Evolutionary conservation across 2,329 filamentous ascomycete genomes (phyloP).

Genomic region (Cladobotryum mycophilum): DNA sequence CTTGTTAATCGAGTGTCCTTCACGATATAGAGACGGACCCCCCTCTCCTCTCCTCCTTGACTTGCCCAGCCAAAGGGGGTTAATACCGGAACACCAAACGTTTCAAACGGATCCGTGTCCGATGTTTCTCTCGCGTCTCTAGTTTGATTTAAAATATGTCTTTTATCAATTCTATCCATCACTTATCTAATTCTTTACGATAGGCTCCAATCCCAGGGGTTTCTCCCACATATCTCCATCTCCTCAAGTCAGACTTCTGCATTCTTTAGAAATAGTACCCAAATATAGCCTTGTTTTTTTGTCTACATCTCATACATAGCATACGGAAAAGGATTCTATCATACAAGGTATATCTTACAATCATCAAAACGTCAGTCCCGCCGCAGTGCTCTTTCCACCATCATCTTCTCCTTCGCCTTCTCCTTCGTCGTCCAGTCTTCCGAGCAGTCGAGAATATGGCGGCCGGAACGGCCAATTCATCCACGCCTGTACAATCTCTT

Average conservation of each 20-base stretch:
- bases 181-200: too few species aligned
- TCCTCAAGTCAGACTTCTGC: neutral
- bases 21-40: too few species aligned
- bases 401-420: conserved; percentile 20
- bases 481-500: conserved; percentile 54
- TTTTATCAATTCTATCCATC: too few species aligned
- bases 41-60: too few species aligned
- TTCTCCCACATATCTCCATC: neutral
- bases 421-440: conserved; percentile 29
- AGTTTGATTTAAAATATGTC: too few species aligned
- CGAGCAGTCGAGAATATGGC: conserved; percentile 41
- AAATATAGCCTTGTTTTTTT: neutral
- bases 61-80: too few species aligned
- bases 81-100: too few species aligned
- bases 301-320: too few species aligned
- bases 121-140: too few species aligned
- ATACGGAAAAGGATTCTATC: neutral
- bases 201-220: neutral
- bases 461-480: conserved; percentile 61
- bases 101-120: too few species aligned
- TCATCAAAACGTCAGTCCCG: conserved; percentile 11
- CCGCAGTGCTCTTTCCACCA: conserved; percentile 17
- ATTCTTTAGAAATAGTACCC: neutral
- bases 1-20: too few species aligned
- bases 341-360: neutral